Conservation (phyloP, 106 monocot genomes). For the Allium fistulosum region DNA sequence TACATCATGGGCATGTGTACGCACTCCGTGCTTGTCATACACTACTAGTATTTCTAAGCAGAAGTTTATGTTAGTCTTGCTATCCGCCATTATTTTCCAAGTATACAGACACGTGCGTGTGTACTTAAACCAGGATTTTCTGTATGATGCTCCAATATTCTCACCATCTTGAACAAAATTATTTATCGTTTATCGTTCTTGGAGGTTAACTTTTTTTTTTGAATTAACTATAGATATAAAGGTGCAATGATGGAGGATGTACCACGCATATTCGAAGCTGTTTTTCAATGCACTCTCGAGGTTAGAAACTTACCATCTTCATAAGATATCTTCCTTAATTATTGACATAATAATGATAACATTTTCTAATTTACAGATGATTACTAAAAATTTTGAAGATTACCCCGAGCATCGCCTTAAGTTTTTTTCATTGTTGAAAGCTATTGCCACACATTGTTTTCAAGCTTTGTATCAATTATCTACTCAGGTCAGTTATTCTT, state of each 20-base stretch:
- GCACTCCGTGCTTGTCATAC: too few species aligned
- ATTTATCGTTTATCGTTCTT: too few species aligned
- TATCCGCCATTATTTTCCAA: too few species aligned
- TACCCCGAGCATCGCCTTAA: slow-evolving; percentile 98
- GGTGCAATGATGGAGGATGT: slow-evolving; percentile 91
- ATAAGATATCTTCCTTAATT: not conserved
- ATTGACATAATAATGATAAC: not conserved
- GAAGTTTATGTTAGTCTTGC: too few species aligned
- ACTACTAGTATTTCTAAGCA: too few species aligned
- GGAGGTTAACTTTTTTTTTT: not conserved
- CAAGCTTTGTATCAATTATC: slow-evolving; percentile 83
- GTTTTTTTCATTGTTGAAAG: slow-evolving; percentile 83
- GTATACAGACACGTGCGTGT: too few species aligned
- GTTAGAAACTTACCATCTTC: slow-evolving; percentile 14
- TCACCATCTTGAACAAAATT: too few species aligned
- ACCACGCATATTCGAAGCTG: slow-evolving; percentile 89
- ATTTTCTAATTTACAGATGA: slow-evolving; percentile 51
- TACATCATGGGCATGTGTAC: too few species aligned
- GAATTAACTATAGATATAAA: slow-evolving; percentile 52
- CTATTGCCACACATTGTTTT: slow-evolving; percentile 96
- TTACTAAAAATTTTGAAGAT: slow-evolving; percentile 98
- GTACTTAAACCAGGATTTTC: too few species aligned
- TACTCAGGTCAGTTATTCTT: slow-evolving; percentile 50
- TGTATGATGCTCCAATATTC: too few species aligned
- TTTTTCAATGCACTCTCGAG: slow-evolving; percentile 97